Evolutionary conservation across 805 yeast genomes (phyloP).

Genomic region (Priceomyces haplophilus): DNA sequence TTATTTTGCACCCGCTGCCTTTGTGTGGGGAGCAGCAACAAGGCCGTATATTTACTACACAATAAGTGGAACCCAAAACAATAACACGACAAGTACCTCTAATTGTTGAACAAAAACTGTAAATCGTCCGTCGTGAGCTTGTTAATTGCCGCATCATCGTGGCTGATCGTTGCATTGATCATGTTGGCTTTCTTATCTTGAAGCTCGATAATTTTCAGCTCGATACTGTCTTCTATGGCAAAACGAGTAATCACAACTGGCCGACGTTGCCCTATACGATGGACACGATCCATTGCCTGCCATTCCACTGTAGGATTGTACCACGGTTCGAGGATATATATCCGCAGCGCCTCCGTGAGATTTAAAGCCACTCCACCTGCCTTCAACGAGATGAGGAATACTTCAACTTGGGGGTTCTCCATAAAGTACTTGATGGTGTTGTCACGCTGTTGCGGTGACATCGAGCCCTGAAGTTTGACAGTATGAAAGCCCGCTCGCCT

Average conservation of each 20-base stretch:
- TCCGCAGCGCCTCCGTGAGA: conserved; percentile 95
- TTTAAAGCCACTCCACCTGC: conserved; percentile 99
- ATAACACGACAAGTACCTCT: too few species aligned
- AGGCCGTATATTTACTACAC: too few species aligned
- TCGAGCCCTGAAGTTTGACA: conserved; percentile 91
- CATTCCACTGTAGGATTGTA: conserved; percentile 99
- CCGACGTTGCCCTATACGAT: conserved; percentile 92
- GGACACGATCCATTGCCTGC: conserved; percentile 98
- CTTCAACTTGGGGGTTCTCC: conserved; percentile 91
- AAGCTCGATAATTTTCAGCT: conserved; percentile 88
- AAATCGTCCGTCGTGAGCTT: conserved; percentile 89
- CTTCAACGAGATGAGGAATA: conserved; percentile 87
- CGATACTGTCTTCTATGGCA: conserved; percentile 95
- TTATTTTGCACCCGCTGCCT: too few species aligned
- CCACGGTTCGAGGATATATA: conserved; percentile 96
- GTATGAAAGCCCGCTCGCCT: conserved; percentile 93
- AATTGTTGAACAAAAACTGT: conserved; percentile 90
- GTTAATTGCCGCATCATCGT: conserved; percentile 87
- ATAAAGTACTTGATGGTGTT: conserved; percentile 86
- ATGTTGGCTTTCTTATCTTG: conserved; percentile 97
- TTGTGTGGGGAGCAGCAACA: too few species aligned
- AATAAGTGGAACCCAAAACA: too few species aligned
- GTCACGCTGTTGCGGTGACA: conserved; percentile 95
- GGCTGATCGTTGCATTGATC: conserved; percentile 95
- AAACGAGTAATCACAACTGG: conserved; percentile 91